Conservation (phyloP, 768 basidiomycete genomes). For the Lactifluus rugatus region DNA sequence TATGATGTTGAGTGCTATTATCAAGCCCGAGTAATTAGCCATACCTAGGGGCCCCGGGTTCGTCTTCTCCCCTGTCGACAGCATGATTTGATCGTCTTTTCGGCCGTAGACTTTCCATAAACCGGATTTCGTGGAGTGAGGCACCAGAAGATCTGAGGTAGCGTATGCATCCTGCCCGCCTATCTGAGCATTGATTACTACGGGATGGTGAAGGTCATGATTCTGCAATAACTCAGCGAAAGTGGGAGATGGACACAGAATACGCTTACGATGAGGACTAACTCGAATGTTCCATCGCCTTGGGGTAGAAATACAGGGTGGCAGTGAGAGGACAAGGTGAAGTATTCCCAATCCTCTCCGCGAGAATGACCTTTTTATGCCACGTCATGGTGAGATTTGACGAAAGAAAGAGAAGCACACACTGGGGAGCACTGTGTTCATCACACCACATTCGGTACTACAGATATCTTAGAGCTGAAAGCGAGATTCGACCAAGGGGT, state of each 20-base stretch:
- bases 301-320: conserved; percentile 18
- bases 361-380: conserved; percentile 3
- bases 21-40: neutral
- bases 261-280: conserved; percentile 20
- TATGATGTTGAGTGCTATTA: neutral
- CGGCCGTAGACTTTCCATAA: conserved; percentile 26
- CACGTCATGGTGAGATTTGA: neutral
- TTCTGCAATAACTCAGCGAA: conserved; percentile 11
- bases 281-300: conserved; percentile 20
- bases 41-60: conserved; percentile 27
- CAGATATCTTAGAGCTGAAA: neutral
- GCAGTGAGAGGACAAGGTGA: conserved; percentile 18
- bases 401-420: neutral
- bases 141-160: conserved; percentile 35
- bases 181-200: conserved; percentile 28
- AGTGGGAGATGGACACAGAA: neutral
- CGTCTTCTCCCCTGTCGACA: conserved; percentile 28
- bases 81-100: conserved; percentile 27
- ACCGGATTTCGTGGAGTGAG: conserved; percentile 35
- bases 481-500: neutral
- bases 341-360: conserved; percentile 23
- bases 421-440: conserved; percentile 21
- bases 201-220: conserved; percentile 20
- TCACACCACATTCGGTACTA: conserved; percentile 21
- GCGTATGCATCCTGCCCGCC: conserved; percentile 33